Percentiles rank a stretch among this genome's conserved stretches.
These are phyloP conservation scores for Phialophora macrospora DNA, from an alignment of 2,329 filamentous ascomycete genomes.

Conservation along the genomic window DNA sequence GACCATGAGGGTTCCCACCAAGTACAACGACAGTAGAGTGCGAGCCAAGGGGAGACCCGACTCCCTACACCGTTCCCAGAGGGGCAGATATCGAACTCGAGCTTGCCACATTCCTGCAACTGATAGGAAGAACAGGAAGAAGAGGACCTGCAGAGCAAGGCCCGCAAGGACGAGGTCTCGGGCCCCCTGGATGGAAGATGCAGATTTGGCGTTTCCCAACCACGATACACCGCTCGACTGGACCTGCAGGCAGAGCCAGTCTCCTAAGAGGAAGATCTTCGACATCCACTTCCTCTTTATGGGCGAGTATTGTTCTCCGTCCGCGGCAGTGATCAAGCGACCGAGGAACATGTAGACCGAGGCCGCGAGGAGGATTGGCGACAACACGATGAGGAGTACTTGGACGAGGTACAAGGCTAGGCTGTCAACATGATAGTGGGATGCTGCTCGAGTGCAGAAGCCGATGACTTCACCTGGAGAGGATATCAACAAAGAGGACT, in stretches of 20 bases:
- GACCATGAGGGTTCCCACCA: slow-evolving; percentile 39
- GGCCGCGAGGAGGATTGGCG: slow-evolving; percentile 53
- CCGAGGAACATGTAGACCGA: slow-evolving; percentile 55
- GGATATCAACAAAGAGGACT: slow-evolving; percentile 3
- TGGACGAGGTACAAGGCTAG: slow-evolving; percentile 40
- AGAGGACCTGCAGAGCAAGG: slow-evolving; percentile 57
- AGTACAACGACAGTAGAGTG: slow-evolving; percentile 41
- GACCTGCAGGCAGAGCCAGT: slow-evolving; percentile 52
- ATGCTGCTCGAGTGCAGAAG: slow-evolving; percentile 45
- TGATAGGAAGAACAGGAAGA: slow-evolving; percentile 56
- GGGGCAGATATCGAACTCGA: slow-evolving; percentile 8
- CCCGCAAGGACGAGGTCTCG: slow-evolving; percentile 53
- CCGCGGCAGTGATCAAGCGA: slow-evolving; percentile 47
- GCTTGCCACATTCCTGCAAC: slow-evolving; percentile 58
- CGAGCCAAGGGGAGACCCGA: slow-evolving; percentile 7
- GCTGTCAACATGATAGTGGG: slow-evolving; percentile 16
- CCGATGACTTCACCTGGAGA: slow-evolving; percentile 45
- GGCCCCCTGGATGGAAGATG: slow-evolving; percentile 38
- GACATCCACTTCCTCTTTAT: slow-evolving; percentile 48
- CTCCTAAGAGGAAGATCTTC: slow-evolving; percentile 50
- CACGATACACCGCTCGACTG: slow-evolving; percentile 49
- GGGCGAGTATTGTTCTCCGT: slow-evolving; percentile 43
- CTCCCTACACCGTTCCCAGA: not conserved
- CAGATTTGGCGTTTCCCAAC: slow-evolving; percentile 40
- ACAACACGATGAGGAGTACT: slow-evolving; percentile 52